phyloP scores from a whole-genome alignment of 78 protist species.

The Emiliania huxleyi region DNA sequence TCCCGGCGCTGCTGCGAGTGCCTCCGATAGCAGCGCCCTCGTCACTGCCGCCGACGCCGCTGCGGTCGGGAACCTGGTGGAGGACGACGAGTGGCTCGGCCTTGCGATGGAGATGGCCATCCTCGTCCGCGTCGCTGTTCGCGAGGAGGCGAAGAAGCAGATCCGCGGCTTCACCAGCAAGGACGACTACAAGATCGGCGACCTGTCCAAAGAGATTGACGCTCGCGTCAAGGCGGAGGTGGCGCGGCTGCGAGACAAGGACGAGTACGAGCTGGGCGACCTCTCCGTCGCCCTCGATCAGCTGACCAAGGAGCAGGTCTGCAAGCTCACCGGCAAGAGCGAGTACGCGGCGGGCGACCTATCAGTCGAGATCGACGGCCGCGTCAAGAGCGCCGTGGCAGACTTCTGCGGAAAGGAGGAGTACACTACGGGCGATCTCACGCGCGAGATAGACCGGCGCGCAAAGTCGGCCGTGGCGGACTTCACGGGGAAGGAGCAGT shows the following conservation, averaged over 20 bases:
- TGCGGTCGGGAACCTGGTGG: too few species aligned
- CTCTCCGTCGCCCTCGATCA: not conserved
- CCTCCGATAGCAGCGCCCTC: too few species aligned
- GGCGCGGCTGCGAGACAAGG: not conserved
- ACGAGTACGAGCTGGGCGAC: not conserved
- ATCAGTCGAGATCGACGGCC: not conserved
- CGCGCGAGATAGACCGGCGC: not conserved
- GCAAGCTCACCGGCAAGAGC: not conserved
- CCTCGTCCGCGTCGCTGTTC: not conserved
- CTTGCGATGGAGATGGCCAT: too few species aligned
- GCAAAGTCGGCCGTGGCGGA: not conserved
- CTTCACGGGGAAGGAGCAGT: slow-evolving; percentile 6
- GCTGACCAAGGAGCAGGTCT: not conserved
- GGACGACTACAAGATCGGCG: slow-evolving; percentile 14
- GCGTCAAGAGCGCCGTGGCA: not conserved
- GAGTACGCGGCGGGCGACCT: not conserved
- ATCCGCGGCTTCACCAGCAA: not conserved
- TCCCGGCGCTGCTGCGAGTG: too few species aligned
- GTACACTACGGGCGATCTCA: not conserved
- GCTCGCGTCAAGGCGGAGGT: not conserved
- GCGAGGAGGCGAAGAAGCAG: too few species aligned
- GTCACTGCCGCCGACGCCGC: too few species aligned
- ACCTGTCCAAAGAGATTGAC: not conserved
- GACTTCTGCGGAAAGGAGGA: not conserved
- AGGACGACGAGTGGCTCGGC: too few species aligned